Evolutionary conservation across 257 asterid species (phyloP), one percentile per base, ranked within the genome.

Genomic region (Forsythia suspensa): DNA sequence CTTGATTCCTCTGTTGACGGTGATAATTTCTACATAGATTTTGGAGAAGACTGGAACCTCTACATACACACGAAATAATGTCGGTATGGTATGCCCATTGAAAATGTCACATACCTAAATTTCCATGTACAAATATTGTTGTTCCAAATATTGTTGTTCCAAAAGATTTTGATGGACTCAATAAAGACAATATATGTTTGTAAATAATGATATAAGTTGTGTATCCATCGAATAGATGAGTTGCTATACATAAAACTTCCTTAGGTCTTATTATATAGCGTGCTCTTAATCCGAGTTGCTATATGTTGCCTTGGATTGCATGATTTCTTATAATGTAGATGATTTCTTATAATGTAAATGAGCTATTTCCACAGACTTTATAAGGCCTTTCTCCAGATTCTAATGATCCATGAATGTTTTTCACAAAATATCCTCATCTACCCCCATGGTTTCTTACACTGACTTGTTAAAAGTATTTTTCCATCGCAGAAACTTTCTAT

Each of bases 1-100:
- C 82, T 84, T 70, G 89, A 91, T 42, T 81, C 85, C 65, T 79
- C 94, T 70, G 42, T 81, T 12, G 89, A 86, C 69, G 90, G 78
- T 5, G 89, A 86, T 59, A 79, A 88, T 79, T 90, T 92, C 80
- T 92, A 86, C 71, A 83, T 94, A 73, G 98, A 94, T 83, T 82
- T 89, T 86, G 98, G 97, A 75, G 97, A 92, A 71, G 95, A 94
- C 80, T 88, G 97, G 97, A 85, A 92, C 71, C 89, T 94, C 66
- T 94, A 91, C 86, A 43, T 88, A 79, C 93, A 89, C 12, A 88
- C n/a, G 86, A 42, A 82, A 82, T 78, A 93, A 93, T 85, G 80
- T 82, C 3, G 80, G 85, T 76, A 88, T 85, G 94, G 96, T 92
- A 84, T 42, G 83, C 55, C 70, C 37, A 69, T 71, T 29, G 34